These are phyloP conservation scores for Lipomyces sp. DNA, from an alignment of 805 yeast species.

Conservation along the genomic window DNA sequence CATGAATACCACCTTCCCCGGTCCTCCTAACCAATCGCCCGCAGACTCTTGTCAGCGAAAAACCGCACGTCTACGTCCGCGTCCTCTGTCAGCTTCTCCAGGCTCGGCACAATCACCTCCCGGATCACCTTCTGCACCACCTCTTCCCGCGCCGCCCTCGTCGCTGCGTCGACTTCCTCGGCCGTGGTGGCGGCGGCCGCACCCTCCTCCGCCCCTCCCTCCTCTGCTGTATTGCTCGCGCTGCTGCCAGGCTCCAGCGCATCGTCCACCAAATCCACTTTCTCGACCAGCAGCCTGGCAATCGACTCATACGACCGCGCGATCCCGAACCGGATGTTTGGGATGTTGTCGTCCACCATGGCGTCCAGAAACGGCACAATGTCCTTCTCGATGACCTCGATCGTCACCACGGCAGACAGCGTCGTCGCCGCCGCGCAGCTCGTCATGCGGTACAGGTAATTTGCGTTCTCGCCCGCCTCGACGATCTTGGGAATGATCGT, in stretches of 20 bases:
- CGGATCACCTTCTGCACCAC: conserved; percentile 40
- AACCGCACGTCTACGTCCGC: conserved; percentile 85
- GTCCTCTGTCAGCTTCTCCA: conserved; percentile 66
- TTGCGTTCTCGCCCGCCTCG: conserved; percentile 51
- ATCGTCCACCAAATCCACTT: conserved; percentile 21
- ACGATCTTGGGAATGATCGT: conserved; percentile 79
- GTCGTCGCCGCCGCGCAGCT: conserved; percentile 84
- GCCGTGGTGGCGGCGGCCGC: conserved; percentile 12
- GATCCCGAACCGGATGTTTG: conserved; percentile 91
- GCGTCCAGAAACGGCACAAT: conserved; percentile 77
- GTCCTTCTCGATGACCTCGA: conserved; percentile 54
- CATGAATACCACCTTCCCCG: too few species aligned
- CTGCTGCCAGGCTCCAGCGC: conserved; percentile 19
- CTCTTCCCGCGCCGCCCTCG: conserved; percentile 2
- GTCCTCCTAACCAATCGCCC: conserved; percentile 22
- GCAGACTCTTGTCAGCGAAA: conserved; percentile 50
- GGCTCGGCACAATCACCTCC: conserved; percentile 55
- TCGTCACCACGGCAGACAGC: conserved; percentile 67
- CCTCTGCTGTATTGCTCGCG: conserved; percentile 7
- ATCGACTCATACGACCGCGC: conserved; percentile 75
- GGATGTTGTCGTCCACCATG: conserved; percentile 75
- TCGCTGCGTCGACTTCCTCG: neutral
- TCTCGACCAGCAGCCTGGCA: conserved; percentile 49
- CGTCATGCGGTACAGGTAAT: conserved; percentile 89
- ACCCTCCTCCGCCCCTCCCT: conserved; percentile 28